These are phyloP conservation scores for Ceratocystis cubensis DNA, from an alignment of 2,329 filamentous ascomycete species.

Conservation along the genomic window DNA sequence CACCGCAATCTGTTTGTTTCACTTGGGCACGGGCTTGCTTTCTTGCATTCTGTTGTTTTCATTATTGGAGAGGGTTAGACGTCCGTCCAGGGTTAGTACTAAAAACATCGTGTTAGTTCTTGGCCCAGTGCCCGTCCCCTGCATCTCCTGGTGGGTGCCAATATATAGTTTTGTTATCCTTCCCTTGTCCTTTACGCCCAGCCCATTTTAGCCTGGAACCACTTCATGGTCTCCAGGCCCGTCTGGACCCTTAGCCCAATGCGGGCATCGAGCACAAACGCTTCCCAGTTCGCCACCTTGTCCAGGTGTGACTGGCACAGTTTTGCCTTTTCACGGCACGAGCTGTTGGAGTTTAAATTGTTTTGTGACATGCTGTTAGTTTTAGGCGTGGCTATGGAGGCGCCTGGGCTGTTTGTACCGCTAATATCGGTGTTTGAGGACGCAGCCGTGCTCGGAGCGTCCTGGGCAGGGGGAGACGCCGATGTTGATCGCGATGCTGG, in stretches of 20 bases:
- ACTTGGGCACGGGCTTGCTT: neutral
- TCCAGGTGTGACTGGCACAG: slow-evolving; percentile 54
- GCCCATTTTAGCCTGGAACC: slow-evolving; percentile 37
- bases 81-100: neutral
- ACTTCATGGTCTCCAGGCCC: slow-evolving; percentile 51
- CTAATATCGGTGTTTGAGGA: neutral
- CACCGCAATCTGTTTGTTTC: neutral
- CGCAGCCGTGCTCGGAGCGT: neutral
- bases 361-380: slow-evolving; percentile 1
- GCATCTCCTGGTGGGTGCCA: neutral
- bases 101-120: neutral
- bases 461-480: slow-evolving; percentile 4
- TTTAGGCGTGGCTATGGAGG: neutral
- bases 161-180: neutral
- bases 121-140: neutral
- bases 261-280: slow-evolving; percentile 59
- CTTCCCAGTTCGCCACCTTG: slow-evolving; percentile 57
- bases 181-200: slow-evolving; percentile 23
- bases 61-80: neutral
- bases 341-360: slow-evolving; percentile 26
- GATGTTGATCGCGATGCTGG: neutral
- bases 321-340: slow-evolving; percentile 38
- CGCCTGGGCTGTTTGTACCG: neutral
- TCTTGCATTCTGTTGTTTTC: neutral
- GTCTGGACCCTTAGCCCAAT: slow-evolving; percentile 62